Conservation (phyloP, 805 yeast species). For the Hanseniaspora occidentalis region DNA sequence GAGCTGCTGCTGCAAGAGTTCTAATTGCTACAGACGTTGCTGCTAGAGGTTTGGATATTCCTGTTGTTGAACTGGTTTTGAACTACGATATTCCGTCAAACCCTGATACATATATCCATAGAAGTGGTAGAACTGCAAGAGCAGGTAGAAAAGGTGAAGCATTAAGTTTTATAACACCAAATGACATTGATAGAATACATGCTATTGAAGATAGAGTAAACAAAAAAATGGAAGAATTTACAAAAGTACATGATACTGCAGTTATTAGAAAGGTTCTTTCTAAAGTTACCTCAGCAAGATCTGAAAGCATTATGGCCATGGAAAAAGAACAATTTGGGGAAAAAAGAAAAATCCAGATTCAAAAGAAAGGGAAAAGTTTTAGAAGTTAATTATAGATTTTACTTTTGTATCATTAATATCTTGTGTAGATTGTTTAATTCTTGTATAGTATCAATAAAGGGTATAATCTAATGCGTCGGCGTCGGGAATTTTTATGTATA, state of each 20-base stretch:
- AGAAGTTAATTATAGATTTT: neutral
- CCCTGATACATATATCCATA: constrained; percentile 89
- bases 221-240: constrained; percentile 66
- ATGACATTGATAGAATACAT: constrained; percentile 68
- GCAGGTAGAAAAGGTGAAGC: constrained; percentile 88
- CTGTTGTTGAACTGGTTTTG: constrained; percentile 77
- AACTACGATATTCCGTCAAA: constrained; percentile 93
- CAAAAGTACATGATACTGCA: constrained; percentile 57
- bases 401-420: neutral
- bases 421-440: too few species aligned
- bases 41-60: constrained; percentile 94
- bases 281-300: constrained; percentile 65
- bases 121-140: constrained; percentile 98
- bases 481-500: too few species aligned
- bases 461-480: too few species aligned
- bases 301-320: constrained; percentile 90
- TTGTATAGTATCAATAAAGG: neutral
- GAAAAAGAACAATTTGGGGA: constrained; percentile 85
- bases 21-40: constrained; percentile 95
- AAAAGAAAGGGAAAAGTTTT: constrained; percentile 3
- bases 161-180: constrained; percentile 70
- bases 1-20: constrained; percentile 89
- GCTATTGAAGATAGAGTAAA: constrained; percentile 80
- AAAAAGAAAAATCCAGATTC: constrained; percentile 34
- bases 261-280: constrained; percentile 64